phyloP scores from a whole-genome alignment of 2,329 filamentous ascomycete genomes.

The Ophiocordyceps camponoti-rufipedis region DNA sequence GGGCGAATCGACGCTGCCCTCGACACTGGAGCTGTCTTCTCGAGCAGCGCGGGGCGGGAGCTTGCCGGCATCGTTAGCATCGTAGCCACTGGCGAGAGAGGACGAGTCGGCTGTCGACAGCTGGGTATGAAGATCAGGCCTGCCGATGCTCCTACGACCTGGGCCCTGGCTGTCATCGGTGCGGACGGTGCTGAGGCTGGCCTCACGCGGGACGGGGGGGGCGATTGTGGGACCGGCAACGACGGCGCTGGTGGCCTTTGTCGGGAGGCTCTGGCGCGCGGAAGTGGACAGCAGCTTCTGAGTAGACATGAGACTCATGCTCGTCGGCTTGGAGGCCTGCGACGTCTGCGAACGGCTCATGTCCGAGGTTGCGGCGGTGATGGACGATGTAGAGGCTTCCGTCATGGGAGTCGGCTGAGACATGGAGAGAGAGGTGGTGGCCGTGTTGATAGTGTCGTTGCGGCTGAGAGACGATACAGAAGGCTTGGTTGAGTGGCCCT shows the following conservation, averaged over 20 bases:
- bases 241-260: slow-evolving; percentile 22
- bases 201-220: slow-evolving; percentile 32
- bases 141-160: slow-evolving; percentile 23
- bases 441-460: slow-evolving; percentile 16
- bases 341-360: slow-evolving; percentile 18
- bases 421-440: slow-evolving; percentile 5
- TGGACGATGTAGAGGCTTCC: slow-evolving; percentile 18
- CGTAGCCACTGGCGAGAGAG: slow-evolving; percentile 15
- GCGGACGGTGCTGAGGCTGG: slow-evolving; percentile 20
- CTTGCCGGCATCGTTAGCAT: slow-evolving; percentile 17
- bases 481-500: slow-evolving; percentile 21
- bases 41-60: slow-evolving; percentile 15
- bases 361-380: slow-evolving; percentile 16
- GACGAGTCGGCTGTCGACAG: slow-evolving; percentile 17
- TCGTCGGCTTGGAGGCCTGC: slow-evolving; percentile 28
- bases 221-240: slow-evolving; percentile 24
- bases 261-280: slow-evolving; percentile 21
- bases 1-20: slow-evolving; percentile 24
- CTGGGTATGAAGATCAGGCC: slow-evolving; percentile 20
- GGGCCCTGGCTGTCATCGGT: slow-evolving; percentile 23
- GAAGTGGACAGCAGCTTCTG: slow-evolving; percentile 21
- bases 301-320: slow-evolving; percentile 25
- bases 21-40: slow-evolving; percentile 25
- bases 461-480: slow-evolving; percentile 22
- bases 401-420: slow-evolving; percentile 14